Conservation (phyloP, 2,329 filamentous ascomycete genomes). For the Proliferodiscus dingleyae region DNA sequence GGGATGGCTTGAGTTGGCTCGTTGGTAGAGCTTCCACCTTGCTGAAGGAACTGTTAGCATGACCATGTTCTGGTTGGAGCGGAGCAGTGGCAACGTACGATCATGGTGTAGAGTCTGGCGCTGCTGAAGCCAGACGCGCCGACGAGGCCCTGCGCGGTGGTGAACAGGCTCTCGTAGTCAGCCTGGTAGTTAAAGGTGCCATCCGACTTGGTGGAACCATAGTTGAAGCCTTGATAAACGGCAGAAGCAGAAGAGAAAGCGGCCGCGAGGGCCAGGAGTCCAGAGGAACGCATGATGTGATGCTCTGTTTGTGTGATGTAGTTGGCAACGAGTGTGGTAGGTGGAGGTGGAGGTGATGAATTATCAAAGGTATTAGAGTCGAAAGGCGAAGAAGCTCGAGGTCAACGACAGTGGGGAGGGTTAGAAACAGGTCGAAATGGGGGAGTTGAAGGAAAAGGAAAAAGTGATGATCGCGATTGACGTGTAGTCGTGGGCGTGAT, state of each 20-base stretch:
- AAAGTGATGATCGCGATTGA: not conserved
- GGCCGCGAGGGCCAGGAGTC: conserved; percentile 25
- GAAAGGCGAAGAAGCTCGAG: too few relatives aligned
- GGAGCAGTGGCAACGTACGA: conserved; percentile 33
- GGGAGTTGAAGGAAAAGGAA: not conserved
- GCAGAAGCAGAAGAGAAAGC: conserved; percentile 33
- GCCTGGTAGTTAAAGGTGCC: conserved; percentile 53
- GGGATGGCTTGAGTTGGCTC: conserved; percentile 68
- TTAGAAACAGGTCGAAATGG: not conserved
- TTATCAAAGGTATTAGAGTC: too few relatives aligned
- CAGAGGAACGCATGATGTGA: conserved; percentile 26
- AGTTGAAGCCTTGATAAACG: conserved; percentile 57
- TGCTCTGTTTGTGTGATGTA: too few relatives aligned
- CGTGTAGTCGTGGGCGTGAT: not conserved
- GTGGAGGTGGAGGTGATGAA: too few relatives aligned
- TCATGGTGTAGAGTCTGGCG: conserved; percentile 67
- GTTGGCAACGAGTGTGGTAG: not conserved
- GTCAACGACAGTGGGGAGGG: not conserved
- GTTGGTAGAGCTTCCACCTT: conserved; percentile 57
- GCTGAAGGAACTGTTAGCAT: conserved; percentile 37
- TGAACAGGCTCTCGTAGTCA: conserved; percentile 68
- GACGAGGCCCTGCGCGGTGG: conserved; percentile 55
- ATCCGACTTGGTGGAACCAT: conserved; percentile 61
- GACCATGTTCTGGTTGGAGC: not conserved
- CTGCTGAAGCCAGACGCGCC: conserved; percentile 63